phyloP scores from a whole-genome alignment of 192 early-diverging fungal genomes.

The Powellomyces hirtus region DNA sequence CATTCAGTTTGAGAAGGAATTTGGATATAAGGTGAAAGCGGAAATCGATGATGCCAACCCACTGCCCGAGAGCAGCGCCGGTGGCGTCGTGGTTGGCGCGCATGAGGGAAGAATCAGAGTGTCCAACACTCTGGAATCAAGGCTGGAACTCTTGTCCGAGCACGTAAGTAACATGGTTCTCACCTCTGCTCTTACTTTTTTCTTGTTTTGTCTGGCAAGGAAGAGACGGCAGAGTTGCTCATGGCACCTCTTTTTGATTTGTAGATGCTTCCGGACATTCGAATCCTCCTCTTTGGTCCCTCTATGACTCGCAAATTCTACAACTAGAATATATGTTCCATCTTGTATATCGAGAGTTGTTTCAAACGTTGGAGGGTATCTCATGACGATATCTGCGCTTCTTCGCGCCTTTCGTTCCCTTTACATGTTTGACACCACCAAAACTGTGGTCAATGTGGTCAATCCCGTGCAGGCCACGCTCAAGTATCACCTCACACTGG shows the following conservation, averaged over 20 bases:
- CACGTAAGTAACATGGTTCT: not conserved
- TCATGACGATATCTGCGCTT: too few relatives aligned
- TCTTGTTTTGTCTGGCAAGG: not conserved
- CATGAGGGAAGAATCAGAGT: constrained; percentile 77
- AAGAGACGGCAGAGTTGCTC: not conserved
- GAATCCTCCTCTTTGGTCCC: constrained; percentile 84
- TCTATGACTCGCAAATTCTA: constrained; percentile 90
- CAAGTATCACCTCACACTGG: too few relatives aligned
- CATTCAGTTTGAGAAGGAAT: constrained; percentile 56
- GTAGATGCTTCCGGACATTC: constrained; percentile 93
- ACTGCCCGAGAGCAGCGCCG: constrained; percentile 76
- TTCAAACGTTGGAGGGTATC: too few relatives aligned
- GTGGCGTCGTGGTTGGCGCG: constrained; percentile 82
- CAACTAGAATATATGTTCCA: constrained; percentile 64
- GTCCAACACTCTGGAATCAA: constrained; percentile 88
- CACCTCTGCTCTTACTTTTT: not conserved
- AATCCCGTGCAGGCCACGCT: too few relatives aligned
- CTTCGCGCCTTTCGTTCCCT: too few relatives aligned
- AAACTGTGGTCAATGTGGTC: too few relatives aligned
- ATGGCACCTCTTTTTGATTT: not conserved
- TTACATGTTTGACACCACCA: too few relatives aligned
- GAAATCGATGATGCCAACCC: constrained; percentile 58
- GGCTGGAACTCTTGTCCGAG: constrained; percentile 80
- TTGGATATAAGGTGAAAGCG: constrained; percentile 46
- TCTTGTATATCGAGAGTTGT: too few relatives aligned